Percentiles rank a stretch among this genome's conserved stretches.
phyloP scores from a whole-genome alignment of 306 rosid genomes.

The Adenanthera pavonina region DNA sequence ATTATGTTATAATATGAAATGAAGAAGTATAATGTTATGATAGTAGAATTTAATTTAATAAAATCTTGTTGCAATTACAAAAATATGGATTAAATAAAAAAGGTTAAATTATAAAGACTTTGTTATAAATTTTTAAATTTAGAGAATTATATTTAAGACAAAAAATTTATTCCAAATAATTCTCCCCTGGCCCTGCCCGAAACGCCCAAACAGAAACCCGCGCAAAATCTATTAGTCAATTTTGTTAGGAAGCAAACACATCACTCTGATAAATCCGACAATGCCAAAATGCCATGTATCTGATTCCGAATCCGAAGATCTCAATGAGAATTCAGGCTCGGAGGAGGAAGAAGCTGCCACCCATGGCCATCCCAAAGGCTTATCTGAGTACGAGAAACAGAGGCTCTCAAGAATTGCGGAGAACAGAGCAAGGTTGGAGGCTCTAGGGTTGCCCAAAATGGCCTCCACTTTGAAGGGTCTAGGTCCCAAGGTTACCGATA shows the following conservation, averaged over 20 bases:
- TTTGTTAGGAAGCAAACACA: neutral
- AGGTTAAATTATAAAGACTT: too few relatives aligned
- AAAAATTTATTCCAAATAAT: too few relatives aligned
- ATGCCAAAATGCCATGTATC: slow-evolving; percentile 45
- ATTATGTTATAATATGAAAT: too few relatives aligned
- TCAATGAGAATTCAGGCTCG: slow-evolving; percentile 36
- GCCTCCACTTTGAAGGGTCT: slow-evolving; percentile 59
- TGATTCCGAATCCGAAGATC: slow-evolving; percentile 48
- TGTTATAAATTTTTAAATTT: too few relatives aligned
- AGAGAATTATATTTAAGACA: too few relatives aligned
- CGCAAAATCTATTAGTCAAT: neutral
- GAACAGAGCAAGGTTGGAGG: slow-evolving; percentile 79
- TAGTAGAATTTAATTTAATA: too few relatives aligned
- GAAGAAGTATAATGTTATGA: too few relatives aligned
- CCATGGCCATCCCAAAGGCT: slow-evolving; percentile 1
- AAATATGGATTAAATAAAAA: too few relatives aligned
- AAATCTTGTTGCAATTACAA: too few relatives aligned
- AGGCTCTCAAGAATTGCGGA: slow-evolving; percentile 76
- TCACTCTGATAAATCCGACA: neutral
- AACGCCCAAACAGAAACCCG: neutral
- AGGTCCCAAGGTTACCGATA: slow-evolving; percentile 30
- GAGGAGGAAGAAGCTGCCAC: slow-evolving; percentile 38
- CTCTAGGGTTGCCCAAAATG: slow-evolving; percentile 70
- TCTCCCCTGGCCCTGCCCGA: neutral
- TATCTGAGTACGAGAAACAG: slow-evolving; percentile 73